Evolutionary conservation across 805 yeast genomes (phyloP), one percentile per base, ranked within the genome.

Genomic region (Maudiozyma serrabonitensis): DNA sequence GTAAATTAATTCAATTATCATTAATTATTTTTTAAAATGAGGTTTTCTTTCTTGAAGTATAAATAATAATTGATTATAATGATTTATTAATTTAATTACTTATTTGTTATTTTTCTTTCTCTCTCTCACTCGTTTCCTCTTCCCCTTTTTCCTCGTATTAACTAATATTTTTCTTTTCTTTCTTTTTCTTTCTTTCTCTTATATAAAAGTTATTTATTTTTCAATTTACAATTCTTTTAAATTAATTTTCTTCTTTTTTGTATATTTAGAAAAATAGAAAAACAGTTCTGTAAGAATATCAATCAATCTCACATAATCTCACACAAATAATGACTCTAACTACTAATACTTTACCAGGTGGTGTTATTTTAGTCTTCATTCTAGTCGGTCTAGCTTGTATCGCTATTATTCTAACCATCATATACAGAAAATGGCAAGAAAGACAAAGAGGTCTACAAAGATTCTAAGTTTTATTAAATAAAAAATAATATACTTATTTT

Each of bases 291-390:
- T 26, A 32, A 48, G 40, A 35, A 48, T 34, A 44, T 31, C 32
- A 35, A 28, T 39, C 34, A 34, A 43, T 26, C 25, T n/a, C 23
- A 39, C 41, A 39, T 21, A 16, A 15, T 41, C 37, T 46, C 37
- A 39, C 48, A 38, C 48, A 47, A 45, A n/a, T 37, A 43, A 50
- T 47, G 48, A 42, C 47, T 50, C 25, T 47, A 52, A 62, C 62
- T 64, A 81, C 43, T 41, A 42, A 19, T 31, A 42, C 80, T 84
- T 74, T 81, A 64, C 86, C 87, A 69, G 74, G 81, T 56, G 87
- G 87, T 71, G 87, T 82, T 72, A 81, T 81, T 68, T 74, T 81
- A 67, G 87, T 82, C 57, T 80, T 81, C 71, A 71, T 67, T 52
- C 56, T 67, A 51, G 64, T 64, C 55, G 64, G 62, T 55, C 61